These are phyloP conservation scores for Magnaporthiopsis incrustans DNA, from an alignment of 2,329 filamentous ascomycete genomes.

Conservation along the genomic window DNA sequence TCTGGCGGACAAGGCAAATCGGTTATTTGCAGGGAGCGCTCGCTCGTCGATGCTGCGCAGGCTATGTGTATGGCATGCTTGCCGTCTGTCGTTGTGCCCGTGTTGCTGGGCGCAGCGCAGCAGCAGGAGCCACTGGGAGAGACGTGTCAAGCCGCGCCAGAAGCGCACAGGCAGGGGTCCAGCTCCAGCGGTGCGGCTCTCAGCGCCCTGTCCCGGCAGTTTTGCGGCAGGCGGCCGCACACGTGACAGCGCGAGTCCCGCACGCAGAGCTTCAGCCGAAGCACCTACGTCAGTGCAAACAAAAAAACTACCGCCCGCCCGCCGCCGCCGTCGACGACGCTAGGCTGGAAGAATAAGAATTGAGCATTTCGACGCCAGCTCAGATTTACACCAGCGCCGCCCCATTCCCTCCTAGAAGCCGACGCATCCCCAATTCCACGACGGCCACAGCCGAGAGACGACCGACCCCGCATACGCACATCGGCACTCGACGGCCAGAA, in stretches of 20 bases:
- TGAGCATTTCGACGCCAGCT: neutral
- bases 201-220: neutral
- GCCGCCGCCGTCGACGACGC: neutral
- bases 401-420: neutral
- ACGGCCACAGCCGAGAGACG: neutral
- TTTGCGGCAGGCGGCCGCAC: neutral
- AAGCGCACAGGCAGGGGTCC: neutral
- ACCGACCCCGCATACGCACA: neutral
- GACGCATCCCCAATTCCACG: neutral
- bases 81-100: neutral
- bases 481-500: constrained; percentile 1
- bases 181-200: neutral
- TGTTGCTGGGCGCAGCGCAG: too few species aligned
- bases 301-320: too few species aligned
- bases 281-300: neutral
- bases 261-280: neutral
- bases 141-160: neutral
- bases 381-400: too few species aligned
- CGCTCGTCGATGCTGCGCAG: neutral
- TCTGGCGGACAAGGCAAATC: neutral
- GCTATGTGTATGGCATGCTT: neutral
- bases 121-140: neutral
- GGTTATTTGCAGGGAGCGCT: neutral
- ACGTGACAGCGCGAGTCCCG: neutral
- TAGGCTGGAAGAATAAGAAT: too few species aligned